Evolutionary conservation across 148 eudicot genomes (phyloP), one percentile per base, ranked within the genome.

Genomic region (Bassia scoparia): DNA sequence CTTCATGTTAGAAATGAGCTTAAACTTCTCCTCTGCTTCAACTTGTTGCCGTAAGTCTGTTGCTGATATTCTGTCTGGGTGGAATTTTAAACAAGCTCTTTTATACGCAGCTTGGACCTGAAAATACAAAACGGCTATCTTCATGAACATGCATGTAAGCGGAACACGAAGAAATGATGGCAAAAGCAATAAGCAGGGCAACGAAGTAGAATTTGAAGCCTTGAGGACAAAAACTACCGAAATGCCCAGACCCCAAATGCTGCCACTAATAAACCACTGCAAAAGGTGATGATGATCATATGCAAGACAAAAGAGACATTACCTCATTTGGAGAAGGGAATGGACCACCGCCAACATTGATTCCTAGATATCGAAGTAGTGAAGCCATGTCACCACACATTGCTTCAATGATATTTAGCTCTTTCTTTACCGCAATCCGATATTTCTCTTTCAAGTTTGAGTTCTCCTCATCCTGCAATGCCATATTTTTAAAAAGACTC

Each of bases 21-120:
- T 95, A 80, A 95, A 95, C 63, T 84, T 95, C 79, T 95, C 98
- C 83, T 95, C 98, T 0, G 98, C 90, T 84, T 95, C 98, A 58
- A 95, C 97, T 74, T 88, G 93, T 77, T 83, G 87, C 7, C 90
- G 89, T 76, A 91, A 69, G 71, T 89, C 93, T 37, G 88, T 82
- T 78, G 79, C 71, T 56, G 85, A 77, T 73, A 88, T 81, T 74
- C 98, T 86, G 66, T 95, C 98, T 2, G 98, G 98, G 73, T 95
- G 97, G 77, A 89, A 95, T 52, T 81, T 86, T 38, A 95, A 74
- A 74, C 89, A 80, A 1, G 98, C 98, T 70, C 83, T 72, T 82
- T 89, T 95, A 49, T 86, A 95, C 3, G 98, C 98, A n/a, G 87
- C 80, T 67, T 83, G 91, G 35, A 95, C 90, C 98, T 94, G 85